phyloP scores from a whole-genome alignment of 371 early-diverging fungal species.

The Mucor piriformis region DNA sequence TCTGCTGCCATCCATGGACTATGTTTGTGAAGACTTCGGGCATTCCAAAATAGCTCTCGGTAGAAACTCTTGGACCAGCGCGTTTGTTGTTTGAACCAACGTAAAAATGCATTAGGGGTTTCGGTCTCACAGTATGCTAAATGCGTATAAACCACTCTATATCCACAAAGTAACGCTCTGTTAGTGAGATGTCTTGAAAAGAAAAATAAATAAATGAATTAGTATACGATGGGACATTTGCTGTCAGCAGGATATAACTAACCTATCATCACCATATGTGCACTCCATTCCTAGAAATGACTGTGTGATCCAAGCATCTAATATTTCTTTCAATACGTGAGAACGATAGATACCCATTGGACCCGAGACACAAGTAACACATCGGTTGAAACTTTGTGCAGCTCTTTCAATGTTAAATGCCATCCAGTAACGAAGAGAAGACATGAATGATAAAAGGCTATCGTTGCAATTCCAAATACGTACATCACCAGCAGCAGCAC shows the following conservation, averaged over 20 bases:
- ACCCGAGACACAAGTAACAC: slow-evolving; percentile 72
- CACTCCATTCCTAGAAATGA: slow-evolving; percentile 63
- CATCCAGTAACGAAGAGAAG: slow-evolving; percentile 70
- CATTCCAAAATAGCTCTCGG: slow-evolving; percentile 63
- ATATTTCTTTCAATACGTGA: slow-evolving; percentile 51
- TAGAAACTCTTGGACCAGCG: slow-evolving; percentile 75
- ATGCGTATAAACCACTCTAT: slow-evolving; percentile 63
- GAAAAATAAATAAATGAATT: too few species aligned
- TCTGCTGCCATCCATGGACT: slow-evolving; percentile 72
- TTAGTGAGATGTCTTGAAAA: slow-evolving; percentile 60
- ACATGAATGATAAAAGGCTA: slow-evolving; percentile 57
- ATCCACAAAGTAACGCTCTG: slow-evolving; percentile 54
- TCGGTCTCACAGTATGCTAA: slow-evolving; percentile 68
- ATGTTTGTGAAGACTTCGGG: slow-evolving; percentile 59
- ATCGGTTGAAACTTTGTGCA: slow-evolving; percentile 64
- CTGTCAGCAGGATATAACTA: too few species aligned
- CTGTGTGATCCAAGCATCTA: slow-evolving; percentile 65
- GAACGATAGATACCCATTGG: slow-evolving; percentile 68
- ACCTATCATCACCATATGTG: slow-evolving; percentile 72
- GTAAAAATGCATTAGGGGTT: slow-evolving; percentile 58
- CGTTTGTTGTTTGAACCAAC: slow-evolving; percentile 72
- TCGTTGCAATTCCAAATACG: slow-evolving; percentile 64
- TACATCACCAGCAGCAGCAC: slow-evolving; percentile 70
- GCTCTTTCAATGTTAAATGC: slow-evolving; percentile 74
- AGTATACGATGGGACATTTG: too few species aligned